Evolutionary conservation across 805 yeast genomes (phyloP), one percentile per base, ranked within the genome.

Genomic region (Sugiyamaella mastotermitis): DNA sequence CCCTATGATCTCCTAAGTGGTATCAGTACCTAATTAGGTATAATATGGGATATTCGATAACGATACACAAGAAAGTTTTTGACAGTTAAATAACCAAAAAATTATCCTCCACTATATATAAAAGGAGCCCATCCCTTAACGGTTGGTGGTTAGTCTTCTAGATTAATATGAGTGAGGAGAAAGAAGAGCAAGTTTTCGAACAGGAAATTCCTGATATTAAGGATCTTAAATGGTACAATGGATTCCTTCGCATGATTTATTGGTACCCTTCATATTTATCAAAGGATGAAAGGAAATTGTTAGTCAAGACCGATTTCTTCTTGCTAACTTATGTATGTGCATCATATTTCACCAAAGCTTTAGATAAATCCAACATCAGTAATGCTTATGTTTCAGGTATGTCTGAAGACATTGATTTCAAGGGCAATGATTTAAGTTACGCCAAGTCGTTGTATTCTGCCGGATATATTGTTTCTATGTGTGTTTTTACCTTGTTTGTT

Each of bases 301-400:
- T 62, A 23, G 41, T 62, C 42, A 63, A 63, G 38, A 46, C 62
- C 3, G 68, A 62, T 38, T 46, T 53, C 38, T 38, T 56, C 21
- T 37, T 62, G 11, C 50, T 62, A 25, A 41, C 52, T 3, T 62
- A 59, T 31, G 51, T 57, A n/a, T 59, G 64, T 37, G 35, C 54
- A 16, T 58, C 68, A 5, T 65, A 60, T 50, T 66, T 66, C 52
- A 64, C 66, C 33, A 76, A 75, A 46, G 70, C 73, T 42, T 53
- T 77, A 25, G 81, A 76, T 52, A 62, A 72, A 35, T 53, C 67
- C 28, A 72, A 72, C 41, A 48, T 73, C 40, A 53, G 66, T 17
- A 66, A 71, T 45, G 80, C 82, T 3, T 76, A 73, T 50, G 76
- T 70, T 20, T 64, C 76, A 10, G 80, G 80, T 6, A 70, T 76